phyloP scores from a whole-genome alignment of 805 yeast species.

The Candida boleticola region DNA sequence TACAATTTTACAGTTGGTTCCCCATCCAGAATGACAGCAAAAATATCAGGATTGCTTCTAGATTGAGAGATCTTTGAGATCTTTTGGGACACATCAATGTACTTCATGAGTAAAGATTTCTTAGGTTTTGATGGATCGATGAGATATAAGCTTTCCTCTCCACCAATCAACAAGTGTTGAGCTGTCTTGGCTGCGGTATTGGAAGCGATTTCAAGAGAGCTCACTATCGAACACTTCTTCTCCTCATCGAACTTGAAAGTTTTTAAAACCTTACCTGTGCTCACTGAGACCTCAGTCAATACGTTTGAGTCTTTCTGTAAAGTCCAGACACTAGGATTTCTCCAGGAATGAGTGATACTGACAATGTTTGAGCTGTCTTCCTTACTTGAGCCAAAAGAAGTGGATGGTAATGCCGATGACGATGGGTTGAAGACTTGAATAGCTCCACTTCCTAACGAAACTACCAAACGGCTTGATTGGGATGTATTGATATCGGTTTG shows the following conservation, averaged over 20 bases:
- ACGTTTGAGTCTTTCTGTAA: conserved; percentile 12
- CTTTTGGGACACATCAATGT: conserved; percentile 18
- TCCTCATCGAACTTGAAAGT: conserved; percentile 18
- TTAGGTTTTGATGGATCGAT: conserved; percentile 24
- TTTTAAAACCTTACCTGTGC: conserved; percentile 21
- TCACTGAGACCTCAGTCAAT: conserved; percentile 23
- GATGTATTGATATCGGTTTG: conserved; percentile 18
- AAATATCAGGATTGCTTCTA: conserved; percentile 23
- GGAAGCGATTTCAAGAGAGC: conserved; percentile 12
- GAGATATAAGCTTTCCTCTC: conserved; percentile 27
- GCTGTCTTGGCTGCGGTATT: conserved; percentile 13
- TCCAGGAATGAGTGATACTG: conserved; percentile 14
- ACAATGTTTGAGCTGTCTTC: conserved; percentile 11
- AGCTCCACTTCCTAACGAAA: conserved; percentile 34
- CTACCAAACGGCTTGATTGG: conserved; percentile 23
- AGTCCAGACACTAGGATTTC: conserved; percentile 22
- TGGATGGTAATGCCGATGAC: neutral
- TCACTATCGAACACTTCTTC: conserved; percentile 19
- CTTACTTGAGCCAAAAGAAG: neutral
- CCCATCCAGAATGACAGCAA: conserved; percentile 30
- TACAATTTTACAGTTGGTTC: neutral
- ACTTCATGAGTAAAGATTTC: conserved; percentile 26
- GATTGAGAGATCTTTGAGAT: conserved; percentile 36
- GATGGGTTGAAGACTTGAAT: conserved; percentile 44
- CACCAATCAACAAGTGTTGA: conserved; percentile 16